phyloP scores from a whole-genome alignment of 257 asterid species.

The Petunia axillaris region DNA sequence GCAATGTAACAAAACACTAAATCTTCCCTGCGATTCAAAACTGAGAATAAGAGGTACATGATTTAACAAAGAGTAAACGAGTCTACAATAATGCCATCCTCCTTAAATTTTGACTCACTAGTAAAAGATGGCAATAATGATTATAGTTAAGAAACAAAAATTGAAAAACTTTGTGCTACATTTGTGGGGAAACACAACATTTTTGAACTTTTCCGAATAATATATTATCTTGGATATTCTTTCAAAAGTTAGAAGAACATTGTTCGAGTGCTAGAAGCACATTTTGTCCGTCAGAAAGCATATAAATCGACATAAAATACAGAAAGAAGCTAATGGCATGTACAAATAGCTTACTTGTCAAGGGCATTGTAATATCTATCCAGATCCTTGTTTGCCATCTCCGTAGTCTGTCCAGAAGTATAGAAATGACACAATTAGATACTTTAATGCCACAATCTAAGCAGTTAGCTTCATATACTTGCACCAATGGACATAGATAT shows the following conservation, averaged over 20 bases:
- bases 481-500: conserved; percentile 25
- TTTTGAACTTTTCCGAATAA: background rate
- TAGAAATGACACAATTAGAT: conserved; percentile 14
- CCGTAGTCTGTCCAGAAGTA: conserved; percentile 73
- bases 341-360: conserved; percentile 70
- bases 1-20: background rate
- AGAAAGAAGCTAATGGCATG: conserved; percentile 18
- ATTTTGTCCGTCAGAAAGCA: background rate
- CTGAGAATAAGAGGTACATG: background rate
- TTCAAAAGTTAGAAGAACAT: background rate
- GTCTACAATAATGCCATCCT: background rate
- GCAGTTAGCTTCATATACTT: conserved; percentile 11
- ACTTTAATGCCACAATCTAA: background rate
- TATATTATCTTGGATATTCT: conserved; percentile 1
- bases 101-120: background rate
- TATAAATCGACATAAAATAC: background rate
- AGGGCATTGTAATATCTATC: conserved; percentile 95
- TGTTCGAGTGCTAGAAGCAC: background rate
- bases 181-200: background rate
- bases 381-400: conserved; percentile 99
- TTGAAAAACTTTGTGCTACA: background rate
- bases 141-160: background rate
- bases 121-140: background rate
- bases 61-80: background rate
- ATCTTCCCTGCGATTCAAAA: background rate